Evolutionary conservation across 257 asterid genomes (phyloP), one percentile per base, ranked within the genome.

Genomic region (Nicotiana obtusifolia): DNA sequence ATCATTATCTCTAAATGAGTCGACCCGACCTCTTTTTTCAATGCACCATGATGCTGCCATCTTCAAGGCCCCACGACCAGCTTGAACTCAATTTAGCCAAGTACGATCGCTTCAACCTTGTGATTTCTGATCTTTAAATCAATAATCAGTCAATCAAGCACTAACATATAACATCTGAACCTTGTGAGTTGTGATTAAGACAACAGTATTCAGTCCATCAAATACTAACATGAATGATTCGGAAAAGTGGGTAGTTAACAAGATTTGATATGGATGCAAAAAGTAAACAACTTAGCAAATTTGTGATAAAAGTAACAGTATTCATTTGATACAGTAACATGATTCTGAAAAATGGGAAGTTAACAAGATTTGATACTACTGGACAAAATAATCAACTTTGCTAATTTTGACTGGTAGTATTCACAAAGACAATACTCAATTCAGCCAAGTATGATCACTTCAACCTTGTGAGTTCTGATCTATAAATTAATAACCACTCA

Each of bases 1-100:
- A 79, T 87, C 92, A 54, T 81, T 83, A 2, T 85, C 93, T 79
- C 86, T 82, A 77, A 89, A 86, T 37, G 98, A 89, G 2, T 93
- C 98, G 22, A 56, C 80, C 88, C 89, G 89, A 33, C 85, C 77
- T 81, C 98, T 92, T 83, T 90, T 85, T 83, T 93, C 97, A 49
- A 95, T 86, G 84, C 83, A 87, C 99, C 97, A 89, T 75, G 83
- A 84, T 31, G 89, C 80, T 20, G 83, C 90, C 93, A 88, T 89
- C 83, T 82, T 78, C 81, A 68, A 69, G 73, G 66, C 78, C 64
- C 66, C 81, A 44, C 76, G 69, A 75, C 59, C 37, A 66, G 28
- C 67, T 57, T 53, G n/a, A 37, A 47, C 41, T 61, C 60, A 80
- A 73, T 47, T 13, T 83, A 81, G 47, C 30, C 41, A 83, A 59